These are phyloP conservation scores for Chloranthus sessilifolius DNA, from an alignment of 164 flowering plant species.

Conservation along the genomic window DNA sequence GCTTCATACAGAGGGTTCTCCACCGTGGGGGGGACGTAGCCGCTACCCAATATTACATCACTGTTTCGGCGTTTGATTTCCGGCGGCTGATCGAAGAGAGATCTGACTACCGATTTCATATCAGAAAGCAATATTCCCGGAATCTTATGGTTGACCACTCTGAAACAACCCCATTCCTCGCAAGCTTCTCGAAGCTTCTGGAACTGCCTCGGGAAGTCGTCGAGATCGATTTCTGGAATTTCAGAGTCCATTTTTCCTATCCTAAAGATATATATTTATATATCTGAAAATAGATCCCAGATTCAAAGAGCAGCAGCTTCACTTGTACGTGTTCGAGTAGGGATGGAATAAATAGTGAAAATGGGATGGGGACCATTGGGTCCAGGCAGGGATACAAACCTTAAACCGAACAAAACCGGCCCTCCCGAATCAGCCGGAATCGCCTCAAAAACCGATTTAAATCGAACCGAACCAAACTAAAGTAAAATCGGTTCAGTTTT, in stretches of 20 bases:
- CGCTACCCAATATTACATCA: constrained; percentile 57
- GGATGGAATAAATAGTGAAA: too few relatives aligned
- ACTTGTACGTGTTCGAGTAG: too few relatives aligned
- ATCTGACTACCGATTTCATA: constrained; percentile 50
- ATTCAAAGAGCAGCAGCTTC: too few relatives aligned
- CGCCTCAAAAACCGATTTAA: too few relatives aligned
- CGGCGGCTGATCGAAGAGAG: constrained; percentile 48
- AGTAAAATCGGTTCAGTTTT: too few relatives aligned
- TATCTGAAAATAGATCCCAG: too few relatives aligned
- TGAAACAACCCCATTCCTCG: constrained; percentile 68
- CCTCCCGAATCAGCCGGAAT: too few relatives aligned
- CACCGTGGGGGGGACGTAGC: constrained; percentile 47
- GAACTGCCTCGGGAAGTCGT: constrained; percentile 20
- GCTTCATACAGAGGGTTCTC: constrained; percentile 67
- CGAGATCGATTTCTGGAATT: constrained; percentile 58
- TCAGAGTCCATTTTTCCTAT: background rate
- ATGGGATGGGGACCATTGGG: too few relatives aligned
- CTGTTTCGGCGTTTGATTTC: constrained; percentile 54
- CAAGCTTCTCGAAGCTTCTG: constrained; percentile 39
- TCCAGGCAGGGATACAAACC: too few relatives aligned
- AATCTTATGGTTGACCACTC: constrained; percentile 52
- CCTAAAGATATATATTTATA: too few relatives aligned
- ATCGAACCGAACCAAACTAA: too few relatives aligned
- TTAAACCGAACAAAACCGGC: too few relatives aligned
- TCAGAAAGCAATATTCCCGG: constrained; percentile 37